Evolutionary conservation across 495 filamentous ascomycete species (phyloP), one percentile per base, ranked within the genome.

Genomic region (Pyronema omphalodes): DNA sequence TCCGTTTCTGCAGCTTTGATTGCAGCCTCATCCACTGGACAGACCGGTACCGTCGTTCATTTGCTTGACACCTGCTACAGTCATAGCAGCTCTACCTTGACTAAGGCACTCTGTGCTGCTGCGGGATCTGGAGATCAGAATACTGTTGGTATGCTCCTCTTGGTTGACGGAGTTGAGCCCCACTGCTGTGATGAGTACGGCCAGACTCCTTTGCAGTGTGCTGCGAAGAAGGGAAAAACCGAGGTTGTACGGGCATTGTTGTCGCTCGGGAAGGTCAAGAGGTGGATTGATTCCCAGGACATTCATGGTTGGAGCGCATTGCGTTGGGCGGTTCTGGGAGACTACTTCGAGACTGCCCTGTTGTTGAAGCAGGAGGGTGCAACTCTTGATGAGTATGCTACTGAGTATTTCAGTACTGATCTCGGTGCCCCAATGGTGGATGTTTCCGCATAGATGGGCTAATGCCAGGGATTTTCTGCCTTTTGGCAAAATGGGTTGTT

Each of bases 281-380:
- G 44, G n/a, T 15, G 19, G 47, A 12, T 50, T 11, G 47, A 50
- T 50, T 23, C 47, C 23, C 47, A 50, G 47, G 53, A 55, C 19
- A 11, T 9, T 7, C 17, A 49, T 15, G 44, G 43, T 8, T 39
- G 43, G 46, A 55, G 44, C 12, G 12, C 46, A 37, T 14, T 55
- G 53, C 53, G 37, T 36, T 47, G 46, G 46, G 43, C 43, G 11
- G 14, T 19, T 33, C 49, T 47, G 49, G 33, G 12, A 12, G 50
- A 37, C 34, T 14, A 8, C 51, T 60, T 74, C 57, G 75, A 77
- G 19, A 67, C 76, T 6, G 44, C 58, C 57, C 66, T 71, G 53
- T 69, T 58, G 14, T 58, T 66, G 45, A 55, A 39, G 3, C 67
- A 69, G 37, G 62, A 63, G 7, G 60, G 65, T 17, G 67, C 64